phyloP scores from a whole-genome alignment of 257 asterid genomes.

The Nyctanthes arbortristis region DNA sequence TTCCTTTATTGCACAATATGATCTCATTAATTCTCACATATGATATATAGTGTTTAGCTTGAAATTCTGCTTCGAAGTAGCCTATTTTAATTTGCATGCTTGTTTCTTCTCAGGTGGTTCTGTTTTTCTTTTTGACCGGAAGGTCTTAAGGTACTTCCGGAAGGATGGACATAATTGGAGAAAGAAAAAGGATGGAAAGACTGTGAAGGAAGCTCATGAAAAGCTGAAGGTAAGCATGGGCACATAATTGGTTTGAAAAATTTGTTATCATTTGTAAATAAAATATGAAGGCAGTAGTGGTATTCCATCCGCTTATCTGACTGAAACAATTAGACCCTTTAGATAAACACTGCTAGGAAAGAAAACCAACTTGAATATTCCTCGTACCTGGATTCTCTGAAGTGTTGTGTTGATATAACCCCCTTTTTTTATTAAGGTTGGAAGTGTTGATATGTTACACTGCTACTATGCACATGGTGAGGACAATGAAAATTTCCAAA shows the following conservation, averaged over 20 bases:
- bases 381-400: slow-evolving; percentile 12
- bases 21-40: neutral
- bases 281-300: neutral
- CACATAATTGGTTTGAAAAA: slow-evolving; percentile 1
- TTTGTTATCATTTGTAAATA: slow-evolving; percentile 3
- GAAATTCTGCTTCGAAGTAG: neutral
- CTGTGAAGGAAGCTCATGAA: slow-evolving; percentile 97
- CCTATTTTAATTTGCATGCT: slow-evolving; percentile 26
- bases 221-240: slow-evolving; percentile 76
- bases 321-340: slow-evolving; percentile 5
- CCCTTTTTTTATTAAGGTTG: slow-evolving; percentile 72
- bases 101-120: slow-evolving; percentile 77
- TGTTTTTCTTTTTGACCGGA: slow-evolving; percentile 92
- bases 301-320: slow-evolving; percentile 1
- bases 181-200: slow-evolving; percentile 95
- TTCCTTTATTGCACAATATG: too few relatives aligned
- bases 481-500: slow-evolving; percentile 88
- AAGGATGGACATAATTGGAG: slow-evolving; percentile 98
- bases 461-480: slow-evolving; percentile 99
- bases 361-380: slow-evolving; percentile 13
- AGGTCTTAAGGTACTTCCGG: slow-evolving; percentile 86
- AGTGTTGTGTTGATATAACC: slow-evolving; percentile 22
- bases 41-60: slow-evolving; percentile 1
- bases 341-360: slow-evolving; percentile 1
- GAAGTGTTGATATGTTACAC: slow-evolving; percentile 94